These are phyloP conservation scores for Ichthyophonus hoferi DNA, from an alignment of 208 protist genomes.

Conservation along the genomic window DNA sequence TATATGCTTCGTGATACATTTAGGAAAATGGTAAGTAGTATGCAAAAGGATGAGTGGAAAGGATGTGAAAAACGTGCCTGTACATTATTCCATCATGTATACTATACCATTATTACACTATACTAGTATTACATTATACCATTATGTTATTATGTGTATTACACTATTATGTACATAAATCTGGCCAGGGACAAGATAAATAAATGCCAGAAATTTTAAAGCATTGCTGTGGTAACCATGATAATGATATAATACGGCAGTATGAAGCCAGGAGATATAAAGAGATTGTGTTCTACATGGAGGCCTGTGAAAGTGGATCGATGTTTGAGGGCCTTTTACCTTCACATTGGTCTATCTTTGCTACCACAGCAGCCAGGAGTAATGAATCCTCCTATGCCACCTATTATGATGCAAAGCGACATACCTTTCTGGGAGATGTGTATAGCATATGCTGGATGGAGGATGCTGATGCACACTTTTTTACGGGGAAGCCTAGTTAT, in stretches of 20 bases:
- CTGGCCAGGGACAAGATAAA: too few species aligned
- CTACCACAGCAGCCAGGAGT: slow-evolving; percentile 41
- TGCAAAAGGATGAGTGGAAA: too few species aligned
- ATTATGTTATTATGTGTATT: too few species aligned
- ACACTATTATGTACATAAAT: too few species aligned
- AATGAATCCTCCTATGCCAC: slow-evolving; percentile 4
- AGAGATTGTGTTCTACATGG: slow-evolving; percentile 52
- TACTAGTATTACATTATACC: too few species aligned
- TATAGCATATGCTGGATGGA: slow-evolving; percentile 38
- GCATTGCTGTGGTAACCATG: too few species aligned
- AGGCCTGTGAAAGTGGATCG: slow-evolving; percentile 58
- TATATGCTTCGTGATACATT: slow-evolving; percentile 35
- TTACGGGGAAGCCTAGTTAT: not conserved
- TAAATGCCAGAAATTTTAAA: too few species aligned
- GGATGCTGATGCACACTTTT: slow-evolving; percentile 10
- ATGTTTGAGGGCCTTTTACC: slow-evolving; percentile 54
- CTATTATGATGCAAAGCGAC: slow-evolving; percentile 18
- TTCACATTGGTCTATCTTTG: slow-evolving; percentile 39
- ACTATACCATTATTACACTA: too few species aligned
- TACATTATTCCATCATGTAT: too few species aligned
- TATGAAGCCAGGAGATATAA: not conserved
- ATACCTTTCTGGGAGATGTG: slow-evolving; percentile 39
- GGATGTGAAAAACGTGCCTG: too few species aligned
- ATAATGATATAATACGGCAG: too few species aligned
- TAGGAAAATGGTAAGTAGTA: slow-evolving; percentile 37